Evolutionary conservation across 2,329 filamentous ascomycete genomes (phyloP), one percentile per base, ranked within the genome.

Genomic region (Emmonsiellopsis sp.): DNA sequence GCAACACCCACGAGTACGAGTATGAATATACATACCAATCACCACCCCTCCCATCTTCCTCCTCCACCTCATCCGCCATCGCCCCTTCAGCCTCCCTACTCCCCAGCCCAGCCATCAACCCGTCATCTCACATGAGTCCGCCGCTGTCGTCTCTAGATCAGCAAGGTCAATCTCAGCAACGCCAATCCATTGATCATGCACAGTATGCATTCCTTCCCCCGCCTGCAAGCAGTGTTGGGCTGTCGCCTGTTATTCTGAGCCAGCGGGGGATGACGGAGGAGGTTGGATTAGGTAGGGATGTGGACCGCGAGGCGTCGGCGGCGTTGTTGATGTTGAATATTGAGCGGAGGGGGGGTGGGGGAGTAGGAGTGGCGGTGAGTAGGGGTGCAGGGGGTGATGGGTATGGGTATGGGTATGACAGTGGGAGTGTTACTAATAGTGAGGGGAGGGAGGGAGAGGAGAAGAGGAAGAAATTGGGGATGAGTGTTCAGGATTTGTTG

Each of bases 281-380:
- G 43, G 69, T 71, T 35, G 70, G 77, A 55, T 65, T 72, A 7
- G 72, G 75, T 6, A 73, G 76, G 6, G 76, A 79, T 53, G 75
- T 87, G 38, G 85, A 89, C 57, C 85, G 90, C 56, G 89, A 93
- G 67, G 91, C 89, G 1, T 93, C 89, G 7, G 85, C 89, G 10
- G 91, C 90, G 2, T 69, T 95, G 61, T 70, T 95, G 67, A 95
- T 95, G 90, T 74, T 96, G 55, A 94, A 91, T 60, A 83, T 78
- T 52, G 89, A 93, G 66, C 80, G 88, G 41, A 78, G 88, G 37
- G 77, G 38, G 9, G 34, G 47, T 16, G 45, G 44, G 44, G 47
- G n/a, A n/a, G n/a, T n/a, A n/a, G n/a, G n/a, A n/a, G n/a, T n/a
- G n/a, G n/a, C n/a, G n/a, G n/a, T n/a, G n/a, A n/a, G n/a, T n/a